Evolutionary conservation across 2,329 filamentous ascomycete genomes (phyloP).

Genomic region (Gliomastix tumulicola): DNA sequence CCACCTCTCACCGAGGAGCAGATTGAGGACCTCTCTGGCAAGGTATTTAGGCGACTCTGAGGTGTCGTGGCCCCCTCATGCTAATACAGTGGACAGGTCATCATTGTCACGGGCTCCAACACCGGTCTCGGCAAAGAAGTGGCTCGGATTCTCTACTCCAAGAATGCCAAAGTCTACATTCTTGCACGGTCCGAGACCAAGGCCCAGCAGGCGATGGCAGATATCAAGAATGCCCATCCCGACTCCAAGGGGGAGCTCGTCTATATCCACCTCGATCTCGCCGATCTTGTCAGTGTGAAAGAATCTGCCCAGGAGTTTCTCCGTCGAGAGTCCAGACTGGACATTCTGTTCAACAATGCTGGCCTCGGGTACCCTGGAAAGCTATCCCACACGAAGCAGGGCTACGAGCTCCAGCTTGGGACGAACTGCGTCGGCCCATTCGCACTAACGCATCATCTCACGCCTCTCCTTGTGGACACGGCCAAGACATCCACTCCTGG

Average conservation of each 20-base stretch:
- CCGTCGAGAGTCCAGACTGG: not conserved
- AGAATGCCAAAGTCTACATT: conserved; percentile 1
- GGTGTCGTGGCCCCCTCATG: not conserved
- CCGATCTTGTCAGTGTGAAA: not conserved
- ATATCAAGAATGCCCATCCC: not conserved
- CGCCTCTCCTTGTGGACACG: conserved; percentile 1
- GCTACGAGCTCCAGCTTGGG: conserved; percentile 5
- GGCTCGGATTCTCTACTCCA: not conserved
- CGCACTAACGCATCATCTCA: conserved; percentile 2
- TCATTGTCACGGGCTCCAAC: conserved; percentile 1
- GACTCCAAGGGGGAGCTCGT: not conserved
- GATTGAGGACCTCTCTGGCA: conserved; percentile 30
- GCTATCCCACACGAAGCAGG: conserved; percentile 8
- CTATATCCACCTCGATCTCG: not conserved
- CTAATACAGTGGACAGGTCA: not conserved
- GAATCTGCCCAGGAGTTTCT: not conserved
- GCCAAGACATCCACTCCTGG: conserved; percentile 13
- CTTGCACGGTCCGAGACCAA: not conserved
- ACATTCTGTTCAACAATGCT: conserved; percentile 1
- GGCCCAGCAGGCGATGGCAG: not conserved
- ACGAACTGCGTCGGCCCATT: conserved; percentile 4
- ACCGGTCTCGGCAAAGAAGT: not conserved
- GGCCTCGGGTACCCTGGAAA: conserved; percentile 14
- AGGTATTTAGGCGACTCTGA: conserved; percentile 12
- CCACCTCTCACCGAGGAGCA: conserved; percentile 33